Conservation (phyloP, 306 rosid genomes). For the Cucurbita maxima region DNA sequence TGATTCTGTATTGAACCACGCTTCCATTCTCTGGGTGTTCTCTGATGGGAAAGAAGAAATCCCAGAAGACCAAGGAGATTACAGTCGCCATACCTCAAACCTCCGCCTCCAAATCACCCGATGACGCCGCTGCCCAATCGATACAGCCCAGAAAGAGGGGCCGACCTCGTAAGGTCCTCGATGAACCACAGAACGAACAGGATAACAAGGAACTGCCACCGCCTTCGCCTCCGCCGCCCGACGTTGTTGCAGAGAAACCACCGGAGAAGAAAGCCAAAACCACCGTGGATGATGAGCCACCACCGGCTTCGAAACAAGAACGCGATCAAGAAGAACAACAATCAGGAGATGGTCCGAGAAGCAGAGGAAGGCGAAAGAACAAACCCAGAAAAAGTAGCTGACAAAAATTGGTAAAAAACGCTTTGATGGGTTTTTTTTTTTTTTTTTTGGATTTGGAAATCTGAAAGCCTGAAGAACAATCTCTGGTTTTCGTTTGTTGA, state of each 20-base stretch:
- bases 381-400: slow-evolving; percentile 78
- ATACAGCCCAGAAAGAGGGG: slow-evolving; percentile 68
- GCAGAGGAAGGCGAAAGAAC: slow-evolving; percentile 63
- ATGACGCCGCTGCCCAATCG: slow-evolving; percentile 13
- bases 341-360: slow-evolving; percentile 31
- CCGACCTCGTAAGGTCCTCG: slow-evolving; percentile 59
- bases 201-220: not conserved
- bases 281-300: slow-evolving; percentile 16
- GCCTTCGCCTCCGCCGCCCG: not conserved
- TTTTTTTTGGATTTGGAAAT: not conserved
- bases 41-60: slow-evolving; percentile 65
- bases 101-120: slow-evolving; percentile 27
- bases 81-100: slow-evolving; percentile 75
- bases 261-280: slow-evolving; percentile 13
- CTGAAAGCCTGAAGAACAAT: not conserved
- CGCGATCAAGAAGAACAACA: slow-evolving; percentile 11
- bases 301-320: slow-evolving; percentile 14
- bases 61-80: slow-evolving; percentile 58
- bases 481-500: not conserved
- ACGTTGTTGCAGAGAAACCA: slow-evolving; percentile 12
- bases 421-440: not conserved
- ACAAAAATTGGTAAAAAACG: not conserved
- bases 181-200: slow-evolving; percentile 14
- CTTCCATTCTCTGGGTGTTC: not conserved
- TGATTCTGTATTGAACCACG: not conserved